These are phyloP conservation scores for Coprinellus micaceus DNA, from an alignment of 768 basidiomycete species.

Conservation along the genomic window DNA sequence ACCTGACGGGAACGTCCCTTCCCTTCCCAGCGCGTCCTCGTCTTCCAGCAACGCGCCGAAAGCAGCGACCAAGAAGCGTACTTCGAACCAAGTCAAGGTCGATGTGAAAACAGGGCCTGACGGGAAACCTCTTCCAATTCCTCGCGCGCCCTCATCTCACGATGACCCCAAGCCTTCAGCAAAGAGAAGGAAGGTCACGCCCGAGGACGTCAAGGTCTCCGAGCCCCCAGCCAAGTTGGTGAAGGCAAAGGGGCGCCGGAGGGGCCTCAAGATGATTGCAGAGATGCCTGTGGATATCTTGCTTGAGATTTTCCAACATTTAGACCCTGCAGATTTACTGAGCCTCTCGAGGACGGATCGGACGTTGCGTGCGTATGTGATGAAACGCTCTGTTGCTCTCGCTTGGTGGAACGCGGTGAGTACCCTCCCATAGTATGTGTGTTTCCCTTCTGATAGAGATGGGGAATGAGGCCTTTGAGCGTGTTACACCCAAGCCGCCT, in stretches of 20 bases:
- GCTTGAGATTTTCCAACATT: constrained; percentile 35
- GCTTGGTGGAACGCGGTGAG: constrained; percentile 32
- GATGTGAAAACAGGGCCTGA: no score
- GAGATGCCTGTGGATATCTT: constrained; percentile 34
- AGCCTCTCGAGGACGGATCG: constrained; percentile 35
- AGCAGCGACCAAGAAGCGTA: no score
- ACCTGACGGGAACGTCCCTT: no score
- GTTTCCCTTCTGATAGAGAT: no score
- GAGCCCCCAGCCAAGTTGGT: neutral
- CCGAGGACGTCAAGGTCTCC: no score
- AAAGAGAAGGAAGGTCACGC: no score
- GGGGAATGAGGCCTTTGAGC: constrained; percentile 29
- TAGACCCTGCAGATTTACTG: constrained; percentile 39
- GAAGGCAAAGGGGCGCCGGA: constrained; percentile 18
- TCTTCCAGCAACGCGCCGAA: no score
- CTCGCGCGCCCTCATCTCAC: no score
- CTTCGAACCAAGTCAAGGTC: no score
- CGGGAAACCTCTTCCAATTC: no score
- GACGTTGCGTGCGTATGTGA: constrained; percentile 30
- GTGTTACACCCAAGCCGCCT: constrained; percentile 15
- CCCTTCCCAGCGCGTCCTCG: no score
- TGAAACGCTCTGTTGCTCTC: constrained; percentile 16
- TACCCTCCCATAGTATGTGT: neutral
- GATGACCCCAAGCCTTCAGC: no score
- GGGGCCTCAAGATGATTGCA: constrained; percentile 23